Conservation (phyloP, 257 asterid genomes). For the Paulownia fortunei region DNA sequence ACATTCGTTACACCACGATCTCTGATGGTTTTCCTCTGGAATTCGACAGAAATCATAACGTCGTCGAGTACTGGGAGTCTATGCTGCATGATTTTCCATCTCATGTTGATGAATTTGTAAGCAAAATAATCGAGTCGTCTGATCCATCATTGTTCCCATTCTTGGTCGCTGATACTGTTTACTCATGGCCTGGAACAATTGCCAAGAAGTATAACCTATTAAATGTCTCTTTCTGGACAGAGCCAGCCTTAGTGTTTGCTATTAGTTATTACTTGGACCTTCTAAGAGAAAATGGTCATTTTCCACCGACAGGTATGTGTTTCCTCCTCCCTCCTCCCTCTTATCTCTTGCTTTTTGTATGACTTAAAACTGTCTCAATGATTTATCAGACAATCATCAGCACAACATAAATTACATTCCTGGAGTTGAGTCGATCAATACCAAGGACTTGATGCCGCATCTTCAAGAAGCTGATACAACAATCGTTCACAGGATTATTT, state of each 20-base stretch:
- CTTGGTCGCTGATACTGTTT: conserved; percentile 50
- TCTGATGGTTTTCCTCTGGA: conserved; percentile 50
- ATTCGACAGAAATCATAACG: conserved; percentile 44
- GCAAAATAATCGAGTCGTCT: conserved; percentile 25
- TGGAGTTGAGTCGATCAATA: conserved; percentile 54
- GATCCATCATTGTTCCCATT: conserved; percentile 31
- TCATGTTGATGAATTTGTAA: conserved; percentile 38
- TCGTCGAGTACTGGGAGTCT: conserved; percentile 42
- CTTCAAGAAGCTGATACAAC: conserved; percentile 39
- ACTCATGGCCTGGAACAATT: conserved; percentile 39
- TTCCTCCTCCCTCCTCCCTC: background rate
- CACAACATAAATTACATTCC: conserved; percentile 59
- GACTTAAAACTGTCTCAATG: background rate
- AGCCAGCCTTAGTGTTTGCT: conserved; percentile 44
- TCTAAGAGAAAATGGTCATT: conserved; percentile 37
- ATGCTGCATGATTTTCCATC: conserved; percentile 37
- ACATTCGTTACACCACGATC: conserved; percentile 51
- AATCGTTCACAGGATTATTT: conserved; percentile 35
- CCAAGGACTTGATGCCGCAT: conserved; percentile 48
- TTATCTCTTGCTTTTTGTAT: no score
- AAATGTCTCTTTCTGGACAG: conserved; percentile 44
- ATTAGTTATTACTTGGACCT: conserved; percentile 41
- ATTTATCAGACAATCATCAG: conserved; percentile 38
- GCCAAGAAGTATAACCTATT: conserved; percentile 43
- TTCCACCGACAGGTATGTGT: conserved; percentile 32